A percentile compares a stretch with the other conserved stretches of the same genome.
These are phyloP conservation scores for Escallonia herrerae DNA, from an alignment of 129 eudicot species.

Conservation along the genomic window DNA sequence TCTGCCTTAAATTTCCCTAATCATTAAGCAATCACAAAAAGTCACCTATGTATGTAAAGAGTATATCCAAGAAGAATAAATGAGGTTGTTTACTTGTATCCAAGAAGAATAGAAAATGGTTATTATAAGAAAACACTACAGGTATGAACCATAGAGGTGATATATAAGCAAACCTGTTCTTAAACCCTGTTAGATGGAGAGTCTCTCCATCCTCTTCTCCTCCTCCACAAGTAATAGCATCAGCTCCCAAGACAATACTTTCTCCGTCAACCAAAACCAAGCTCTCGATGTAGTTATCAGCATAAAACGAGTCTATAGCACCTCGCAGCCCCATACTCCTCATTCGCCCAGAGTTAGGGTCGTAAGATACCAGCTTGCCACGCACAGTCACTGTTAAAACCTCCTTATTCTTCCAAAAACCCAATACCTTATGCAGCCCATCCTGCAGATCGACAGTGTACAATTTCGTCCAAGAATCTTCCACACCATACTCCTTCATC, in stretches of 20 bases:
- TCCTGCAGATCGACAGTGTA: constrained; percentile 5
- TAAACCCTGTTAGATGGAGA: neutral
- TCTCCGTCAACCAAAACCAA: constrained; percentile 15
- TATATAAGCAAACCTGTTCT: too few species aligned
- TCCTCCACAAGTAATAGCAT: constrained; percentile 1
- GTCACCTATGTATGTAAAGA: too few species aligned
- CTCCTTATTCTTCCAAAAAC: constrained; percentile 2
- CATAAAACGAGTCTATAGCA: constrained; percentile 5
- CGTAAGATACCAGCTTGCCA: constrained; percentile 9
- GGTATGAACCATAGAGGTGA: too few species aligned
- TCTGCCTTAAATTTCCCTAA: too few species aligned
- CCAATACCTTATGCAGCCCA: neutral
- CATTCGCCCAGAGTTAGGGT: neutral
- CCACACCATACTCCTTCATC: constrained; percentile 35
- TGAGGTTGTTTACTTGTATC: too few species aligned
- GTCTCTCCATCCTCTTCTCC: constrained; percentile 9
- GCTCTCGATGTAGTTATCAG: constrained; percentile 12
- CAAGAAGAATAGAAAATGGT: too few species aligned
- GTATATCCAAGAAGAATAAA: too few species aligned
- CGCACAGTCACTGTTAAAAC: neutral
- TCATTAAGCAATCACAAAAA: too few species aligned
- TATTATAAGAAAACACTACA: too few species aligned
- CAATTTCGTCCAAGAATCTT: constrained; percentile 38
- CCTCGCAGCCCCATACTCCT: constrained; percentile 4
- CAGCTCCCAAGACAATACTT: neutral